Percentiles rank a stretch among this genome's conserved stretches.
phyloP scores from a whole-genome alignment of 257 asterid species.

The Nicotiana knightiana region DNA sequence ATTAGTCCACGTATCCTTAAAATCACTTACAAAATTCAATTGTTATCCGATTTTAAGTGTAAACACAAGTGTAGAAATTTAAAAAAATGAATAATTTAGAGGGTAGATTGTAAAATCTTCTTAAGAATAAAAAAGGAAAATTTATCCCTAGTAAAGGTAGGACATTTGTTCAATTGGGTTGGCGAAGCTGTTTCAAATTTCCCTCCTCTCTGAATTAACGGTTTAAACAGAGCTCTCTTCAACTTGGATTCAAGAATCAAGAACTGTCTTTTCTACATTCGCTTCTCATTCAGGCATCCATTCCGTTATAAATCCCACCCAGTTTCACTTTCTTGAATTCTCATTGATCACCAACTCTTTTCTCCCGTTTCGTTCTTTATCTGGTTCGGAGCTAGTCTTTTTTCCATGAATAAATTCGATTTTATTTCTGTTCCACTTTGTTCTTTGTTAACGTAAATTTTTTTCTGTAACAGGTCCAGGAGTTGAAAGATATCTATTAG shows the following conservation, averaged over 20 bases:
- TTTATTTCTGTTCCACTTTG: too few relatives aligned
- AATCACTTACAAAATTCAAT: too few relatives aligned
- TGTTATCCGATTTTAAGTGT: too few relatives aligned
- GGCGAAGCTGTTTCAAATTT: not conserved
- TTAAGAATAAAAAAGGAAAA: not conserved
- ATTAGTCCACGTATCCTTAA: too few relatives aligned
- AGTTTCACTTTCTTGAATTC: not conserved
- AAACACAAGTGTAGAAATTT: not conserved
- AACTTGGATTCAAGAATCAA: not conserved
- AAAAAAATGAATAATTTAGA: not conserved
- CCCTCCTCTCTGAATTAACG: not conserved
- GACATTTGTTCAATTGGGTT: not conserved
- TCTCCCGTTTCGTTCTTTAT: not conserved
- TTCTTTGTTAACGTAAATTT: not conserved
- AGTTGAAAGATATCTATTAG: not conserved
- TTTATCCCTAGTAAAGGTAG: too few relatives aligned
- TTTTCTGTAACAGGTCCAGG: not conserved
- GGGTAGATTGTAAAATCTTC: not conserved
- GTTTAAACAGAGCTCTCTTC: not conserved
- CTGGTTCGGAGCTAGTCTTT: not conserved
- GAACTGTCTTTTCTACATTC: not conserved
- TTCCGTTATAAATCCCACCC: too few relatives aligned
- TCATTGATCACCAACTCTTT: not conserved
- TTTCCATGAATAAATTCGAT: not conserved
- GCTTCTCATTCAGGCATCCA: not conserved